Conservation (phyloP, 495 filamentous ascomycete genomes). For the Tuber microsphaerosporum region DNA sequence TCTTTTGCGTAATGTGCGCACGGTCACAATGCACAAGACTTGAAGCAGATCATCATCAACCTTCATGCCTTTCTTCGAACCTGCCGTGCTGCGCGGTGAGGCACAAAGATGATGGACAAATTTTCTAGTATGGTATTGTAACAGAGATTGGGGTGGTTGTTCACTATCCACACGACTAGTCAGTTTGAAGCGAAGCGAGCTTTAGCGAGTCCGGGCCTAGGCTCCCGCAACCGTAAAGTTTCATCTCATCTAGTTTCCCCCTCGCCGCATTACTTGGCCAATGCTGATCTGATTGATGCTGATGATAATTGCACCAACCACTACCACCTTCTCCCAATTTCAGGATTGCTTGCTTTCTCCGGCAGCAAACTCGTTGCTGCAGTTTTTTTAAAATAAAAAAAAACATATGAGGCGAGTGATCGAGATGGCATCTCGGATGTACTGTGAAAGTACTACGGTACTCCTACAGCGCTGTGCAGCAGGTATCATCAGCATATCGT, state of each 20-base stretch:
- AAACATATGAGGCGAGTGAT: background rate
- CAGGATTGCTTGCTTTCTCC: background rate
- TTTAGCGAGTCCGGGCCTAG: background rate
- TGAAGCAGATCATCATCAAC: conserved; percentile 22
- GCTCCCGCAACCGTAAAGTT: background rate
- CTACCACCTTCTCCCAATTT: background rate
- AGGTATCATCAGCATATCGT: background rate
- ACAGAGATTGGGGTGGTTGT: background rate
- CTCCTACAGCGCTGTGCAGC: background rate
- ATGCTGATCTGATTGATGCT: background rate
- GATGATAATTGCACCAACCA: background rate
- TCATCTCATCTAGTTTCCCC: background rate
- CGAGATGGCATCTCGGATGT: background rate
- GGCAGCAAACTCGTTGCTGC: background rate
- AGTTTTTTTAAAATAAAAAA: background rate
- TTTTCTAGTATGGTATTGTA: background rate
- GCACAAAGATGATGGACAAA: background rate
- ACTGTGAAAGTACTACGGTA: background rate
- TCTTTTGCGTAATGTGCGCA: conserved; percentile 30
- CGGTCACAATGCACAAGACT: conserved; percentile 28
- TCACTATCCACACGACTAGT: background rate
- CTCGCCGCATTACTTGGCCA: background rate
- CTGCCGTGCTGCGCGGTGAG: background rate
- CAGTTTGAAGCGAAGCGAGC: background rate
- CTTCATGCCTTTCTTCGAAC: background rate